A percentile compares a stretch with the other conserved stretches of the same genome.
These are phyloP conservation scores for Carex pumila DNA, from an alignment of 176 grass and related monocot species.

Conservation along the genomic window DNA sequence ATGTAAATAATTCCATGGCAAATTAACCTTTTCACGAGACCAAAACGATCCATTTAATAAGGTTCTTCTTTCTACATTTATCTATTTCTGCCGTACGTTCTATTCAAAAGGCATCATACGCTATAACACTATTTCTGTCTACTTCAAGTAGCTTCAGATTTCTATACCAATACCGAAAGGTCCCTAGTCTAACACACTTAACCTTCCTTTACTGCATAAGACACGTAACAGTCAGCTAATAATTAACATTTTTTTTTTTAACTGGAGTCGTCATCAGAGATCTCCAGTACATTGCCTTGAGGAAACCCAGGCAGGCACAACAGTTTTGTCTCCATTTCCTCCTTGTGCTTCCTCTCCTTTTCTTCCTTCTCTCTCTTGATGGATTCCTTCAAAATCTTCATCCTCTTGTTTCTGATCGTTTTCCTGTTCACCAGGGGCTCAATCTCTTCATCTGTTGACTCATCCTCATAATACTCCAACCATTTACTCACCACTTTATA, in stretches of 20 bases:
- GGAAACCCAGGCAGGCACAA: not conserved
- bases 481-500: conserved; percentile 34
- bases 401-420: conserved; percentile 43
- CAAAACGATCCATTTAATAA: not conserved
- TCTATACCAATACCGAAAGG: not conserved
- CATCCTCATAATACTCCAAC: conserved; percentile 55
- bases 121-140: not conserved
- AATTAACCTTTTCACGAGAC: not conserved
- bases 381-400: conserved; percentile 30
- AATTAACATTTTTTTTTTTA: not conserved
- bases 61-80: not conserved
- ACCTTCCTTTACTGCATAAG: not conserved
- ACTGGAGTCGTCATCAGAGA: not conserved
- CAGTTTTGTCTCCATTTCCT: conserved; percentile 3
- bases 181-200: not conserved
- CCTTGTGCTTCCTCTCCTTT: not conserved
- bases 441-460: conserved; percentile 42
- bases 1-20: not conserved
- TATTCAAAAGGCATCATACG: not conserved
- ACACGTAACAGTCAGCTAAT: not conserved
- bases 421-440: conserved; percentile 63
- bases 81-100: not conserved
- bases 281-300: not conserved
- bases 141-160: not conserved
- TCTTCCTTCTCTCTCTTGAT: conserved; percentile 25